A percentile compares a stretch with the other conserved stretches of the same genome.
Conservation (phyloP, 2,329 filamentous ascomycete genomes). For the Fusarium musae region DNA sequence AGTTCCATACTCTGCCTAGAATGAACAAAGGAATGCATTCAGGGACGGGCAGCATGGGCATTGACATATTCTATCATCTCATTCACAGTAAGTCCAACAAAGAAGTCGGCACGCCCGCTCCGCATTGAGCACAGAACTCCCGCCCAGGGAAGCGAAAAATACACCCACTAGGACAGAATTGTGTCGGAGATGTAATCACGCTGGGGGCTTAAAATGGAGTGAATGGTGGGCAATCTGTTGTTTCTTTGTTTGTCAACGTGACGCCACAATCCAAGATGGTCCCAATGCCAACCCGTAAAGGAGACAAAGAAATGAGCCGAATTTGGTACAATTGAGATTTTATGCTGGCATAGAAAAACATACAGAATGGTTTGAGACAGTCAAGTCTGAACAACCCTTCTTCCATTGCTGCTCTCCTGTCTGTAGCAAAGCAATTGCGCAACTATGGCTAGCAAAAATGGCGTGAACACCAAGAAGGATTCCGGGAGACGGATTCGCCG, state of each 20-base stretch:
- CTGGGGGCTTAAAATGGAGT: neutral
- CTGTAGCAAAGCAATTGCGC: neutral
- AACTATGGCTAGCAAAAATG: slow-evolving; percentile 15
- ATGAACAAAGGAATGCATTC: slow-evolving; percentile 9
- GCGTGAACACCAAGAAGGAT: neutral
- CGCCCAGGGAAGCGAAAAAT: slow-evolving; percentile 5
- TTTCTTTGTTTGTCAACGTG: slow-evolving; percentile 37
- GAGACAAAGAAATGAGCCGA: slow-evolving; percentile 16
- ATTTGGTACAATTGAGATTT: neutral
- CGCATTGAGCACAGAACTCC: neutral
- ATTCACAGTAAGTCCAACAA: slow-evolving; percentile 37
- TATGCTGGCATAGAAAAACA: neutral
- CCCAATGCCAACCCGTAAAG: neutral
- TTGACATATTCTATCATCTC: slow-evolving; percentile 2
- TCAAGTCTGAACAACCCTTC: neutral
- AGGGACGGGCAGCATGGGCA: neutral
- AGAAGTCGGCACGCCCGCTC: slow-evolving; percentile 27
- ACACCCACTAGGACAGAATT: neutral
- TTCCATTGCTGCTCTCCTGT: neutral
- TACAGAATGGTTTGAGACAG: neutral
- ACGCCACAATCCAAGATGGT: slow-evolving; percentile 26
- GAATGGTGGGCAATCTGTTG: neutral
- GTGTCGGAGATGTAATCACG: neutral
- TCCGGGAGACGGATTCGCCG: neutral
- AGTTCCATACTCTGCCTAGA: slow-evolving; percentile 2